Evolutionary conservation across 192 early-diverging fungal species (phyloP).

Genomic region (Dissophora globulifera): DNA sequence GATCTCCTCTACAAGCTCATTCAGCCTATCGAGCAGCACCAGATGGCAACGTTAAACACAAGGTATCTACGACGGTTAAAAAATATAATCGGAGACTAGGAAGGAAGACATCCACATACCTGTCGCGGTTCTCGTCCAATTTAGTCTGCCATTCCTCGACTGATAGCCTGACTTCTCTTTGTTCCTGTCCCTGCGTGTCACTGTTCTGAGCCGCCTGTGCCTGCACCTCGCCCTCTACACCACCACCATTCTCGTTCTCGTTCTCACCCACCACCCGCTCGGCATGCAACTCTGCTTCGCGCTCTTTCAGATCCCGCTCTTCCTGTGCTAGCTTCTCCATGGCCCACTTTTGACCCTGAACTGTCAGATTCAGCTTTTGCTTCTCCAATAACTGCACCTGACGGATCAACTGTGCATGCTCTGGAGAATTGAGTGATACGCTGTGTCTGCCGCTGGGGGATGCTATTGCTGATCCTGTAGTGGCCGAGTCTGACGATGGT

Average conservation of each 20-base stretch:
- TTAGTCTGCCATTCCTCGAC: slow-evolving; percentile 38
- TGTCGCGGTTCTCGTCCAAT: slow-evolving; percentile 31
- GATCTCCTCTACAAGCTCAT: slow-evolving; percentile 32
- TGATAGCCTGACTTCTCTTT: slow-evolving; percentile 15
- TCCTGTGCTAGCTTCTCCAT: slow-evolving; percentile 31
- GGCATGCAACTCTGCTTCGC: slow-evolving; percentile 16
- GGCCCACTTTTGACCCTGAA: slow-evolving; percentile 37
- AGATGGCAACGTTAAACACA: not conserved
- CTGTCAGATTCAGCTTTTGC: slow-evolving; percentile 36
- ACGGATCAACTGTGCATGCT: slow-evolving; percentile 47
- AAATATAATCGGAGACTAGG: not conserved
- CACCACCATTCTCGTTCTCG: not conserved
- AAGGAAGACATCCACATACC: slow-evolving; percentile 11
- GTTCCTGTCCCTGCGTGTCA: not conserved
- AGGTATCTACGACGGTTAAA: not conserved
- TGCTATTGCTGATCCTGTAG: not conserved
- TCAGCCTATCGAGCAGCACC: slow-evolving; percentile 15
- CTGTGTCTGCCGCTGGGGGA: not conserved
- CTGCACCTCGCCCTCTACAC: not conserved
- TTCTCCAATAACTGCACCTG: slow-evolving; percentile 42
- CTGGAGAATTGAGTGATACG: slow-evolving; percentile 35
- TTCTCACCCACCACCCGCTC: slow-evolving; percentile 24
- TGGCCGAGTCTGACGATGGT: not conserved
- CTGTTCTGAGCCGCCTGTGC: not conserved
- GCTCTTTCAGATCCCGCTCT: slow-evolving; percentile 24